Base-by-base conservation (phyloP, 2,329 filamentous ascomycete species). In the Calonectria honghensis region DNA sequence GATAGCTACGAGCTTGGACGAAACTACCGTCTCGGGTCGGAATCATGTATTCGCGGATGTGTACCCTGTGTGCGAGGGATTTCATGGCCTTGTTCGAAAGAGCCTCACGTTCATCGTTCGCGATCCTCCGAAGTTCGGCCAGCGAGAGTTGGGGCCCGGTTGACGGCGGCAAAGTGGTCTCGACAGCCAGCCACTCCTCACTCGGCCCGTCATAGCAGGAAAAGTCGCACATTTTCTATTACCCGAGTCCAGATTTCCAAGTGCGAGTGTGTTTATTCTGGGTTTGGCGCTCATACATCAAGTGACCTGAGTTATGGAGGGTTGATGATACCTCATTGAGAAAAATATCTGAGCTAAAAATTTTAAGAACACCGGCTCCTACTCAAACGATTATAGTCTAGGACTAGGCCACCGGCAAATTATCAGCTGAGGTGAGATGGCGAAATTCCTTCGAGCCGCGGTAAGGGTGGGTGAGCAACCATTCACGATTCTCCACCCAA, bases 121-220 rank as follows among this genome's bases (percentile, higher is more conserved):
- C 72, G 1, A 75, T 39, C 0, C 39, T 65, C 13, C 75, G 77
- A 31, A 77, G 54, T 6, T 81, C 79, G 1, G 77, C 48, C 3
- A 81, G 32, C 0, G 70, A 54, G 0, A 74, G 11, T 10, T 75
- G 65, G 0, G 71, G 52, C 1, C 52, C 52, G 16, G 74, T 66
- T 0, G 79, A 59, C 0, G 79, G 74, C 0, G 77, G 71, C 1
- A 77, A 57, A 7, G 74, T 75, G 6, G 66, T 66, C 48, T 86
- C 84, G 4, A 88, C 73, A 0, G 83, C 85, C 3, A 85, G 74
- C 88, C 88, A 89, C 79, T 88, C 88, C 3, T 84, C 80, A 70
- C 85, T 86, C 7, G 85, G 82, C 2, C 80, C 82, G 29, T 84
- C 85, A 72, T 88, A 89, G 72, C 81, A 71, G 0, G 87, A 83